Conservation (phyloP, 306 rosid species). For the Gillenia trifoliata region DNA sequence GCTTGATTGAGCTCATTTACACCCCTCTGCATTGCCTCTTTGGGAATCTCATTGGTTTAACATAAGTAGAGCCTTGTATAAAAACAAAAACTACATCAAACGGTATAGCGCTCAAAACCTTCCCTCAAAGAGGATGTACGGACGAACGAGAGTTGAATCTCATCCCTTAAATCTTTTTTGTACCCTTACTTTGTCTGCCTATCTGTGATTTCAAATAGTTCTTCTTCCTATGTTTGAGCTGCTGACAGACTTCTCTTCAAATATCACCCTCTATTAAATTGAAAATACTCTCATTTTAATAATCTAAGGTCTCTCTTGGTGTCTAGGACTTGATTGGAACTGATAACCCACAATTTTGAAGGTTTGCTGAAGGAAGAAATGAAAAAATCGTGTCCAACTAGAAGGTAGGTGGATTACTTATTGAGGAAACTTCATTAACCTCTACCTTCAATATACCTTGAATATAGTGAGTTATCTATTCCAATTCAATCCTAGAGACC, state of each 20-base stretch:
- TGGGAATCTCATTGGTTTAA: not conserved
- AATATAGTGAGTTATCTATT: too few species aligned
- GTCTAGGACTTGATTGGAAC: too few species aligned
- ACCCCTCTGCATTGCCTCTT: not conserved
- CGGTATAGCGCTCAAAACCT: not conserved
- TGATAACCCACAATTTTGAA: too few species aligned
- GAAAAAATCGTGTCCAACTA: too few species aligned
- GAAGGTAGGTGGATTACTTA: too few species aligned
- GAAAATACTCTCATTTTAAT: not conserved
- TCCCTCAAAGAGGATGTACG: not conserved
- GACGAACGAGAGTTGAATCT: not conserved
- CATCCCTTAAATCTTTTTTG: not conserved
- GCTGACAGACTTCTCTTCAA: not conserved
- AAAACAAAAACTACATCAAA: not conserved
- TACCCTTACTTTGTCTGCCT: not conserved
- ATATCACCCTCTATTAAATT: not conserved
- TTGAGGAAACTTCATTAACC: too few species aligned
- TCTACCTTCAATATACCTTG: too few species aligned
- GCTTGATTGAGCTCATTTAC: not conserved
- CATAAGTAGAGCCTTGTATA: not conserved
- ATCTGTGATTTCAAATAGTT: not conserved
- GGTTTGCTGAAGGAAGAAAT: too few species aligned
- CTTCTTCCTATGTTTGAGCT: not conserved
- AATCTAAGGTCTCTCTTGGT: too few species aligned
- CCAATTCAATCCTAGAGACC: too few species aligned